Evolutionary conservation across 176 grass and related monocot genomes (phyloP).

Genomic region (Areca catechu): DNA sequence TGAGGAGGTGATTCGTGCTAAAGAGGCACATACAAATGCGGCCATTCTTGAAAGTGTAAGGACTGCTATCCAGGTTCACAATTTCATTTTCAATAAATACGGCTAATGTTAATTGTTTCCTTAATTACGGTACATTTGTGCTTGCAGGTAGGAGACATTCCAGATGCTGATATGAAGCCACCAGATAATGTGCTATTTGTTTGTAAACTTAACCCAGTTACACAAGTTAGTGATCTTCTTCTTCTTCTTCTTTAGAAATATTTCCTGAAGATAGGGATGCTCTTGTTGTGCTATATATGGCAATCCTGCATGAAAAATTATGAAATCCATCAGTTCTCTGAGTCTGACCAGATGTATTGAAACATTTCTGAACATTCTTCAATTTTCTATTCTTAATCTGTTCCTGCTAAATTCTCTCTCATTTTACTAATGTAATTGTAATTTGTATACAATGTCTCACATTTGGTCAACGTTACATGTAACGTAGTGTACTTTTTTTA

Average conservation of each 20-base stretch:
- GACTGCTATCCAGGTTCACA: not conserved
- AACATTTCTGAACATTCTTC: no score
- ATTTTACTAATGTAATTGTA: no score
- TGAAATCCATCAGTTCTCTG: no score
- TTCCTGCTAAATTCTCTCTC: no score
- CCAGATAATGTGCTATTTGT: conserved; percentile 93
- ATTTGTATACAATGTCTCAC: conserved; percentile 88
- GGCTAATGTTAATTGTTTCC: conserved; percentile 6
- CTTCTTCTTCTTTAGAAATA: conserved; percentile 2
- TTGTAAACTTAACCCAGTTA: conserved; percentile 95
- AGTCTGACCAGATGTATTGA: no score
- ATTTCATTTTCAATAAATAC: not conserved
- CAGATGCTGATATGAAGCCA: conserved; percentile 85
- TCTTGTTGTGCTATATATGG: no score
- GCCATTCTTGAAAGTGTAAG: conserved; percentile 86
- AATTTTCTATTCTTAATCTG: no score
- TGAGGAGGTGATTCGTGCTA: conserved; percentile 72
- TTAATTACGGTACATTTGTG: conserved; percentile 6
- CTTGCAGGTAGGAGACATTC: conserved; percentile 83
- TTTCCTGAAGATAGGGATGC: no score
- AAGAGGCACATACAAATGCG: conserved; percentile 95
- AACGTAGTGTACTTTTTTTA: conserved; percentile 41
- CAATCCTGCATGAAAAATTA: no score
- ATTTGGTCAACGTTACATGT: conserved; percentile 83
- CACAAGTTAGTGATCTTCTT: conserved; percentile 46